Conservation (phyloP, 768 basidiomycete genomes). For the Lactifluus echinatus region DNA sequence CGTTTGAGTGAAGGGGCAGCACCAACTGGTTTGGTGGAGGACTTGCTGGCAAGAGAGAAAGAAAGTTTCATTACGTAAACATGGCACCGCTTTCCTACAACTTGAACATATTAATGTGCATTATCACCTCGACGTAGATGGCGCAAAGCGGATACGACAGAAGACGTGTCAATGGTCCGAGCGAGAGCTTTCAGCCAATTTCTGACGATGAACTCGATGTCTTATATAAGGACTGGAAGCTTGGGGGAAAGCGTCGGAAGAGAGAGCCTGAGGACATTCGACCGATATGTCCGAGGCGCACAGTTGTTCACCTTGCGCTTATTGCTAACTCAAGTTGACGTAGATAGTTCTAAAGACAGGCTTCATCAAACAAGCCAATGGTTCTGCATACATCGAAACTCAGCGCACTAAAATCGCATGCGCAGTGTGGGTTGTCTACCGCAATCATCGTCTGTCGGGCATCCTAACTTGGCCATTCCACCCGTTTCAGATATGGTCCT, state of each 20-base stretch:
- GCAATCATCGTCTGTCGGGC: slow-evolving; percentile 25
- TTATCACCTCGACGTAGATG: slow-evolving; percentile 2
- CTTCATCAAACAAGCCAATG: slow-evolving; percentile 87
- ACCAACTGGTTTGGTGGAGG: slow-evolving; percentile 47
- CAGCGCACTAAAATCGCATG: slow-evolving; percentile 90
- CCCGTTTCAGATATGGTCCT: slow-evolving; percentile 59
- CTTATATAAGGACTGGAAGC: slow-evolving; percentile 25
- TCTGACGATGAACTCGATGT: slow-evolving; percentile 35
- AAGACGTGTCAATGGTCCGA: slow-evolving; percentile 85
- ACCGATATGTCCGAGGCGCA: slow-evolving; percentile 65
- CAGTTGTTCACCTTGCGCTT: not conserved
- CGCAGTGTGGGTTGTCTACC: slow-evolving; percentile 56
- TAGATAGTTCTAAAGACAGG: slow-evolving; percentile 77
- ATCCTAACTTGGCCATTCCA: not conserved
- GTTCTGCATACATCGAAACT: slow-evolving; percentile 94
- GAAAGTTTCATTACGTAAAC: slow-evolving; percentile 70
- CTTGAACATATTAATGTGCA: not conserved
- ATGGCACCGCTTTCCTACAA: not conserved
- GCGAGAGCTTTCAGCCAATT: slow-evolving; percentile 62
- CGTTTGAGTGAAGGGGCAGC: slow-evolving; percentile 42
- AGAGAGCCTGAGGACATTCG: slow-evolving; percentile 60
- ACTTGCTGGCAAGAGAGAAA: slow-evolving; percentile 57
- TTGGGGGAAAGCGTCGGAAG: slow-evolving; percentile 37
- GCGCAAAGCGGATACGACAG: slow-evolving; percentile 62
- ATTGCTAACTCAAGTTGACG: slow-evolving; percentile 3